Base-by-base conservation (phyloP, 2,329 filamentous ascomycete species). In the Colletotrichum sp. region DNA sequence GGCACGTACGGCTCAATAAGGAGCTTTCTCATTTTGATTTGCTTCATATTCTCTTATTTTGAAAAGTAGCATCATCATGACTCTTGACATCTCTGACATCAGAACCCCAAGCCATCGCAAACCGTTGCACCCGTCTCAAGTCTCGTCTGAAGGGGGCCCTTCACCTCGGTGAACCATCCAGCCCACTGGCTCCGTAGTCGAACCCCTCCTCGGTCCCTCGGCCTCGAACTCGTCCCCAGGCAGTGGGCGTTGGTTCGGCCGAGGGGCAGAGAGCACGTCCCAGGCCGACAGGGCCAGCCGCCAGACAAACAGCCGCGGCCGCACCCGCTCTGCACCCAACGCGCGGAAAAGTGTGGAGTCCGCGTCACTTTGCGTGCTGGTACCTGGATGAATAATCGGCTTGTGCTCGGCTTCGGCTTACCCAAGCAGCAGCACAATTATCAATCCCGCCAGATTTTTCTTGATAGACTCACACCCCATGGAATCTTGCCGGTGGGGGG, bases 361-460 rank as follows among this genome's bases (percentile, higher is more conserved):
- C 34, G 66, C 28, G 25, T 52, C 36, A 22, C 64, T 32, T 32
- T 32, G 22, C 39, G 22, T 19, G 16, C 64, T 32, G 25, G 32
- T 16, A 57, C 48, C 25, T 25, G 32, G 55, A 75, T 75, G 73
- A 75, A 61, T 68, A 73, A 75, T 75, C 32, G n/a, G 11, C 16
- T 32, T 63, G 28, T 39, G 32, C 57, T 55, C 61, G 55, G 55
- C 63, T 27, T 64, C 69, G 61, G 73, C 73, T 75, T 75, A 75
- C 63, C 36, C 52, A 59, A 75, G 28, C 73, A 64, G 6, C 44
- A 22, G 36, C 61, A 61, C 55, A 72, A 27, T 59, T 59, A 16
- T 44, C 52, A 66, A 44, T 44, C 32, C 16, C 44, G n/a, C 7
- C 4, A 30, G 44, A 22, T 52, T 7, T 27, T 11, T 6, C 32